These are phyloP conservation scores for Gossypium australe DNA, from an alignment of 345 rosid species.

Conservation along the genomic window DNA sequence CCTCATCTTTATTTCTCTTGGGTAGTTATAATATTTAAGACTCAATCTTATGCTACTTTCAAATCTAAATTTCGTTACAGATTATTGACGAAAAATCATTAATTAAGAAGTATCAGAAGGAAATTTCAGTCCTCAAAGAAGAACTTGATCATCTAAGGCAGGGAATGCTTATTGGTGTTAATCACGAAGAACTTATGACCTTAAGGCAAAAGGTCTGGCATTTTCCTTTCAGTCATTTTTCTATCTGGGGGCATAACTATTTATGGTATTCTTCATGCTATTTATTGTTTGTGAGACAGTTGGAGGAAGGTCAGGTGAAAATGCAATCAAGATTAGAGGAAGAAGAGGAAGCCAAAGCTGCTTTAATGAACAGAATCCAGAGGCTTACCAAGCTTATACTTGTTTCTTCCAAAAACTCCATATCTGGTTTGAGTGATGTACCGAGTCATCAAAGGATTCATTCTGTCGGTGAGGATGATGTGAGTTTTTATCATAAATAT, in stretches of 20 bases:
- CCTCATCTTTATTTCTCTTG: not conserved
- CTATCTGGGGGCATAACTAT: not conserved
- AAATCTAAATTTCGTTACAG: conserved; percentile 36
- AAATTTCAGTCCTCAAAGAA: conserved; percentile 77
- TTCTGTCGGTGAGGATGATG: conserved; percentile 71
- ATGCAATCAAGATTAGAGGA: conserved; percentile 99
- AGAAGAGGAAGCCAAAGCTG: conserved; percentile 99
- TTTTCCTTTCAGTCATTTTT: conserved; percentile 8
- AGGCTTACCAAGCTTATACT: conserved; percentile 96
- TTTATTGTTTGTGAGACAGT: conserved; percentile 32
- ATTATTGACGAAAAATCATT: conserved; percentile 96
- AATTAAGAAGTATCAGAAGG: conserved; percentile 95
- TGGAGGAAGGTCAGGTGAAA: conserved; percentile 99
- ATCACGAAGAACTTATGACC: conserved; percentile 89
- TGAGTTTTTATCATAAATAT: conserved; percentile 29
- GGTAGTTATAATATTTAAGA: conserved; percentile 14
- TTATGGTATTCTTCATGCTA: not conserved
- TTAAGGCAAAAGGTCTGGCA: conserved; percentile 75
- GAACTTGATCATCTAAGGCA: conserved; percentile 89
- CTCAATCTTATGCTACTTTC: conserved; percentile 17
- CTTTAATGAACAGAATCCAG: conserved; percentile 98
- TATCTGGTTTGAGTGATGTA: conserved; percentile 66
- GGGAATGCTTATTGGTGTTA: conserved; percentile 87
- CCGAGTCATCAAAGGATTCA: conserved; percentile 66
- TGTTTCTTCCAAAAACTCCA: conserved; percentile 82